A percentile compares a stretch with the other conserved stretches of the same genome.
These are phyloP conservation scores for Podospora conica DNA, from an alignment of 495 filamentous ascomycete species.

Conservation along the genomic window DNA sequence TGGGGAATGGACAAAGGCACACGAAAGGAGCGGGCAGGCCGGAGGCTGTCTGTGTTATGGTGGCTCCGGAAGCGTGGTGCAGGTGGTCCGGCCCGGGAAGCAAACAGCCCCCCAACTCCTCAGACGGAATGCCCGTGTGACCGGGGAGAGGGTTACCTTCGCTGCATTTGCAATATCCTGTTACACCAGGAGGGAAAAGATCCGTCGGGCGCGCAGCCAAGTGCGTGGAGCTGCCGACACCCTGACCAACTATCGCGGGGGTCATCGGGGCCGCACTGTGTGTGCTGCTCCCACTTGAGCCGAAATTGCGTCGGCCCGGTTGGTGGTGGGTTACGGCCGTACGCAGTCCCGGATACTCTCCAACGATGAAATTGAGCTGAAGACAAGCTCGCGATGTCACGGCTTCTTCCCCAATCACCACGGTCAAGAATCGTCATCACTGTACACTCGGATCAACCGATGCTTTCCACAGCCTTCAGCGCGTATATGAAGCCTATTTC, in stretches of 20 bases:
- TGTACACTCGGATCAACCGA: not conserved
- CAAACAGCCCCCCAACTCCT: not conserved
- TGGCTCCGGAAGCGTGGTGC: not conserved
- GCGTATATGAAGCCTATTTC: too few relatives aligned
- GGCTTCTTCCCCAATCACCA: too few relatives aligned
- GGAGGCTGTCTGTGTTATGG: not conserved
- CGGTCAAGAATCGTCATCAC: too few relatives aligned
- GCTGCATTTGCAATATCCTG: not conserved
- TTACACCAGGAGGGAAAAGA: not conserved
- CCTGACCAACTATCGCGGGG: not conserved
- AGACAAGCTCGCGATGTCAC: not conserved
- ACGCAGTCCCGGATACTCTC: not conserved
- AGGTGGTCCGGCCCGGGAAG: not conserved
- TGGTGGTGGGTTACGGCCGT: not conserved
- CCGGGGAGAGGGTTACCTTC: not conserved
- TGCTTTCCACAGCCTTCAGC: not conserved
- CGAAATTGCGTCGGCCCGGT: not conserved
- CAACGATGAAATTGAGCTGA: not conserved
- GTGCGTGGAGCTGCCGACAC: not conserved
- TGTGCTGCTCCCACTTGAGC: not conserved
- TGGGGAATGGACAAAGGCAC: not conserved
- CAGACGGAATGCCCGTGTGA: not conserved
- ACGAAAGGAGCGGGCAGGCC: not conserved
- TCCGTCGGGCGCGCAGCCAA: not conserved
- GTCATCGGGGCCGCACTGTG: not conserved